phyloP scores from a whole-genome alignment of 257 asterid genomes.

The Przewalskia tangutica region DNA sequence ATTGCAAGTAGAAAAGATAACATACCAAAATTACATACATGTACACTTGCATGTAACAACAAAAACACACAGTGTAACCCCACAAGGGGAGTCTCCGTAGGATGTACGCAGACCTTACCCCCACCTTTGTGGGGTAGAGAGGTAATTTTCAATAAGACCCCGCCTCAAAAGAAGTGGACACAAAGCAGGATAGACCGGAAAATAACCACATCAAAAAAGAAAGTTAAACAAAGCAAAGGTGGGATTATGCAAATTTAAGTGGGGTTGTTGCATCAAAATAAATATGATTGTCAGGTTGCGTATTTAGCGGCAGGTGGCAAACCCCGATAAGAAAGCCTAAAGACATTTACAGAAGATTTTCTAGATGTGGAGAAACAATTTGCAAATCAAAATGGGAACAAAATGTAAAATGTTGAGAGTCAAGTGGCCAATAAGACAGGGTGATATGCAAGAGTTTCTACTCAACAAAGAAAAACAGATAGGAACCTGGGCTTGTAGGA shows the following conservation, averaged over 20 bases:
- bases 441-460: background rate
- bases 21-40: background rate
- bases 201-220: no score
- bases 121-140: no score
- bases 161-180: no score
- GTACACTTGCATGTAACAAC: background rate
- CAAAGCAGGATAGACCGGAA: no score
- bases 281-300: background rate
- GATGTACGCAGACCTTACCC: no score
- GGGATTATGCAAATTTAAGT: background rate
- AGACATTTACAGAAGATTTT: background rate
- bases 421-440: background rate
- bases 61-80: no score
- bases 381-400: background rate
- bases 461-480: constrained; percentile 5
- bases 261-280: background rate
- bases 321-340: background rate
- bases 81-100: no score
- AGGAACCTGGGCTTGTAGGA: constrained; percentile 60
- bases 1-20: background rate
- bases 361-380: background rate
- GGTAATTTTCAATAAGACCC: no score
- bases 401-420: background rate
- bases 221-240: no score
- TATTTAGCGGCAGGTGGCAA: background rate